Conservation (phyloP, 23 red algal genomes). For the Cyanidium caldarium region DNA sequence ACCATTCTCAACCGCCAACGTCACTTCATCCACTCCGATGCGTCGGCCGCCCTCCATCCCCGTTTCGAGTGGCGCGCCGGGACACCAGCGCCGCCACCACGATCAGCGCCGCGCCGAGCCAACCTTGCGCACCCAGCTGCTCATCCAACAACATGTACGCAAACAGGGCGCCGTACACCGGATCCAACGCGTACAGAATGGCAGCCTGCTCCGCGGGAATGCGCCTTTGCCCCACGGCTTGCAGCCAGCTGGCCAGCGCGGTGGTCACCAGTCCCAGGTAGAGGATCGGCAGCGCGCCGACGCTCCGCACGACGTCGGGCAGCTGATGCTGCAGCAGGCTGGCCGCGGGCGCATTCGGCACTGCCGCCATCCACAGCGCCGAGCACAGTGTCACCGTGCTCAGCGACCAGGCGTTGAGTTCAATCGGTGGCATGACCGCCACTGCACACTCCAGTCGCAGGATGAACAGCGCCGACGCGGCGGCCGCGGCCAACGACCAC, state of each 20-base stretch:
- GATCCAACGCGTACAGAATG: constrained; percentile 84
- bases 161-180: constrained; percentile 79
- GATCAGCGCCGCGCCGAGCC: constrained; percentile 42
- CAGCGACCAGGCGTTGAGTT: constrained; percentile 36
- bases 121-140: constrained; percentile 27
- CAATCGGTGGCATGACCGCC: neutral
- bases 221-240: constrained; percentile 54
- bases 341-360: neutral
- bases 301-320: no score
- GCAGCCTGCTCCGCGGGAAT: constrained; percentile 64
- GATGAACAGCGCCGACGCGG: constrained; percentile 82
- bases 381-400: constrained; percentile 20
- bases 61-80: neutral
- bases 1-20: neutral
- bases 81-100: constrained; percentile 42
- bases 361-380: constrained; percentile 22
- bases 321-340: no score
- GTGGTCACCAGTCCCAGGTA: constrained; percentile 83
- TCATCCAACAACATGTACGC: constrained; percentile 39
- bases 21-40: neutral
- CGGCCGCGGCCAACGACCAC: constrained; percentile 47
- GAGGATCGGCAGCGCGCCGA: constrained; percentile 13
- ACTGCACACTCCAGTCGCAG: constrained; percentile 42
- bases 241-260: constrained; percentile 63
- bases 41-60: neutral